Percentiles rank a stretch among this genome's conserved stretches.
Evolutionary conservation across 2,329 filamentous ascomycete genomes (phyloP).

Genomic region (Myriosclerotinia curreyana): DNA sequence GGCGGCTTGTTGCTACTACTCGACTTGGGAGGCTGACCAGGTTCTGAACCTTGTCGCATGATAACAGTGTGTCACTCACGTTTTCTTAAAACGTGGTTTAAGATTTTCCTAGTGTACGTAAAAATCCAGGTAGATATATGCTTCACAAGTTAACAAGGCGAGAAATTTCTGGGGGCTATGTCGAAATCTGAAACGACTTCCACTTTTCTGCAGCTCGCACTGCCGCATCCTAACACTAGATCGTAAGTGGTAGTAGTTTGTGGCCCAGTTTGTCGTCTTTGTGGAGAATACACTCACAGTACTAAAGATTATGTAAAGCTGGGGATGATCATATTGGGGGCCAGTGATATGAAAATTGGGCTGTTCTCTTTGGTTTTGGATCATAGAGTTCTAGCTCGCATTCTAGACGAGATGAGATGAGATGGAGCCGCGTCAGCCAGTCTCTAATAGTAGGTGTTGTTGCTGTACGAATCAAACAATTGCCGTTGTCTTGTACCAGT

Average conservation of each 20-base stretch:
- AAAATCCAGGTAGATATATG: background rate
- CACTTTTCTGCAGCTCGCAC: background rate
- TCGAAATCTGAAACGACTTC: slow-evolving; percentile 2
- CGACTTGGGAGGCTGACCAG: background rate
- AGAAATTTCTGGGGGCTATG: background rate
- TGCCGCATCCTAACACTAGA: background rate
- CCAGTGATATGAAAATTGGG: background rate
- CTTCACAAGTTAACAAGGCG: background rate
- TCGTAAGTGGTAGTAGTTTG: background rate
- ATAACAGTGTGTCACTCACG: slow-evolving; percentile 17
- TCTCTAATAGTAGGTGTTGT: background rate
- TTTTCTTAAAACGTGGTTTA: slow-evolving; percentile 10
- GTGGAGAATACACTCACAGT: background rate
- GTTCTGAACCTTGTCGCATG: slow-evolving; percentile 5
- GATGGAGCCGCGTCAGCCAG: slow-evolving; percentile 8
- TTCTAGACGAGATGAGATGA: slow-evolving; percentile 14
- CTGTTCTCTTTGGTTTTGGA: background rate
- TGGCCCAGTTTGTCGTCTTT: too few relatives aligned
- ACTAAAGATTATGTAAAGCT: background rate
- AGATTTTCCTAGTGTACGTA: background rate
- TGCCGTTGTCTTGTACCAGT: slow-evolving; percentile 1
- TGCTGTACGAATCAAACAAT: slow-evolving; percentile 11
- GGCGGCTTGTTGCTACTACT: background rate
- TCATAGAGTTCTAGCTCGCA: background rate
- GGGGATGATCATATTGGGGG: slow-evolving; percentile 1